Evolutionary conservation across 1,284 basidiomycete species (phyloP), one percentile per base, ranked within the genome.

Genomic region (Rhodotorula sp.): DNA sequence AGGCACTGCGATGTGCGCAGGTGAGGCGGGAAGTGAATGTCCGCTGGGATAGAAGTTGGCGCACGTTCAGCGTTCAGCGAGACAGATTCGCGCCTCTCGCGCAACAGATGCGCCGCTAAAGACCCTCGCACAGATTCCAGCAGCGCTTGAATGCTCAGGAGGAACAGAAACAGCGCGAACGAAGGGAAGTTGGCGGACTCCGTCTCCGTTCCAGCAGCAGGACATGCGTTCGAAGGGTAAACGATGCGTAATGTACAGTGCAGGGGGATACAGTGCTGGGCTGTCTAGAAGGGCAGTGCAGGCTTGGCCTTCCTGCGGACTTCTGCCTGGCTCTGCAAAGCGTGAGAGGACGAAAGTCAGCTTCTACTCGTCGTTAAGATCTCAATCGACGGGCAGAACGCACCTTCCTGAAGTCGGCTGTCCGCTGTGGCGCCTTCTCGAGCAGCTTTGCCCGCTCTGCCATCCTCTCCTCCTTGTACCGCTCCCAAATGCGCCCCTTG

Each of bases 401-500:
- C 60, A 73, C 74, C 67, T 74, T 67, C 55, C 59, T 69, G 69
- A 70, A 75, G 2, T 62, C 65, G 2, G 52, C 62, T 4, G 49
- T 57, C 67, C 70, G 71, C 2, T 59, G 67, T 24, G 67, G 69
- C 2, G 74, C 67, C 15, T 52, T 63, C 15, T 65, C 60, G 46
- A 71, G 53, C 32, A 67, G 39, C 36, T 36, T 48, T 19, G 63
- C 62, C 44, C 73, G 65, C 46, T 71, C 58, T 15, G 29, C 52
- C 24, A 59, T 17, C 29, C 71, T 58, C 51, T 66, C 55, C 29
- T 63, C 65, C 57, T 66, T 60, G 57, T 71, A 71, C 24, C 74
- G 59, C 55, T 75, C 74, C 72, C 71, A 75, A 20, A 68, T 61
- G 55, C 74, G 73, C 59, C 74, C 74, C 67, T 74, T 75, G 72